Percentiles rank a stretch among this genome's conserved stretches.
Conservation (phyloP, 345 rosid species). For the Aquilaria malaccensis region DNA sequence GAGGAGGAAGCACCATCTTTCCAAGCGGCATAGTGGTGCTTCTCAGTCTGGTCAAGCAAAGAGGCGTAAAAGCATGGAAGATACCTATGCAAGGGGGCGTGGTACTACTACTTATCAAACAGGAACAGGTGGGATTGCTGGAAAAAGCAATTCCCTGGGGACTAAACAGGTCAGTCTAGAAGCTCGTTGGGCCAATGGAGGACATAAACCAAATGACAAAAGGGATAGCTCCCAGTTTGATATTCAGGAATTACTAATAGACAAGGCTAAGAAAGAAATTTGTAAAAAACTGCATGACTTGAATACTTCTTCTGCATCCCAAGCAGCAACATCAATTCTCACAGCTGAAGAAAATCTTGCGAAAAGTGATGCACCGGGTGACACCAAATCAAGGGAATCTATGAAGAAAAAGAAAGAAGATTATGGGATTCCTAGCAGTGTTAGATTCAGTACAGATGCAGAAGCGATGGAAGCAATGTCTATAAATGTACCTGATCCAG, state of each 20-base stretch:
- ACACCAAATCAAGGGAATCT: conserved; percentile 7
- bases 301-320: conserved; percentile 9
- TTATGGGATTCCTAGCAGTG: conserved; percentile 15
- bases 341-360: conserved; percentile 13
- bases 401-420: neutral
- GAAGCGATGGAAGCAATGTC: conserved; percentile 31
- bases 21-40: conserved; percentile 25
- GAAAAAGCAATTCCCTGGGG: conserved; percentile 11
- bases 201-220: conserved; percentile 14
- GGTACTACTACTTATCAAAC: conserved; percentile 24
- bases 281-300: conserved; percentile 31
- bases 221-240: conserved; percentile 34
- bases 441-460: conserved; percentile 15
- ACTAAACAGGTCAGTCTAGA: conserved; percentile 14
- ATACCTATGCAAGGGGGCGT: conserved; percentile 17
- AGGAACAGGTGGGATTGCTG: conserved; percentile 15
- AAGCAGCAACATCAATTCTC: conserved; percentile 16
- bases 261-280: conserved; percentile 41
- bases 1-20: conserved; percentile 30
- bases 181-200: conserved; percentile 21
- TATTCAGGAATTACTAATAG: conserved; percentile 26
- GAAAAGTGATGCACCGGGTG: conserved; percentile 9
- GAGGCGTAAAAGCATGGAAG: conserved; percentile 43
- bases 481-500: conserved; percentile 54
- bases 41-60: conserved; percentile 28